phyloP scores from a whole-genome alignment of 352 stramenopile genomes.

The Phytopythium boreale region DNA sequence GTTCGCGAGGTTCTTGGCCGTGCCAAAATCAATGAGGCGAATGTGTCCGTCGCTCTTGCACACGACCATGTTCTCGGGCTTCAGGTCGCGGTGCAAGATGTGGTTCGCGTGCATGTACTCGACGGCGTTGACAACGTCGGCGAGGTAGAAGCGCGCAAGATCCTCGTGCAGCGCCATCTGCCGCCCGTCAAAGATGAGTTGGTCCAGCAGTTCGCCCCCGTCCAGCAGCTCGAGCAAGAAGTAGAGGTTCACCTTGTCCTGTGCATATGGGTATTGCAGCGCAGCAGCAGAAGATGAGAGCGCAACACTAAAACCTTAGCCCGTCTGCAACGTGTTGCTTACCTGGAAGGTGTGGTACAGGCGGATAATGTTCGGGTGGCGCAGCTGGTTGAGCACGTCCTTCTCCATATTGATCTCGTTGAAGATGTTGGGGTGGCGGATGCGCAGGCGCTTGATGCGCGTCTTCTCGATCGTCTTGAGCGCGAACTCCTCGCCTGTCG shows the following conservation, averaged over 20 bases:
- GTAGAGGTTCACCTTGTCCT: conserved; percentile 93
- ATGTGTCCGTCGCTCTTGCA: conserved; percentile 52
- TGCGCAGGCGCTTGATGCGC: conserved; percentile 79
- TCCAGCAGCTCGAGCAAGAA: conserved; percentile 95
- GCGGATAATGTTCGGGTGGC: conserved; percentile 91
- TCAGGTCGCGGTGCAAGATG: conserved; percentile 93
- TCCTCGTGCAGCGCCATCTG: conserved; percentile 77
- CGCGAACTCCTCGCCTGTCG: conserved; percentile 91
- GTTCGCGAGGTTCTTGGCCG: conserved; percentile 68
- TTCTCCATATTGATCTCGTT: conserved; percentile 99
- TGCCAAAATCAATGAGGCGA: conserved; percentile 83
- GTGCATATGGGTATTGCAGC: background rate
- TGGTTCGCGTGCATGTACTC: conserved; percentile 92
- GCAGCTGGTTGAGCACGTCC: conserved; percentile 86
- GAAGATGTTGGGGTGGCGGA: conserved; percentile 96
- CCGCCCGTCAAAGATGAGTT: conserved; percentile 79
- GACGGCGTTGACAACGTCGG: conserved; percentile 88
- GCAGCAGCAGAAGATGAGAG: background rate
- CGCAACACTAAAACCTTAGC: background rate
- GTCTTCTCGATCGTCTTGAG: conserved; percentile 96
- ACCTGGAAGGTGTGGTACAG: conserved; percentile 96
- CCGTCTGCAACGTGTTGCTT: background rate
- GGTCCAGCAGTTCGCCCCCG: conserved; percentile 91
- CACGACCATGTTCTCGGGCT: conserved; percentile 96
- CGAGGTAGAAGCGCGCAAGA: conserved; percentile 84